A percentile compares a stretch with the other conserved stretches of the same genome.
Evolutionary conservation across 2,329 filamentous ascomycete species (phyloP).

Genomic region (Fusarium falciforme): DNA sequence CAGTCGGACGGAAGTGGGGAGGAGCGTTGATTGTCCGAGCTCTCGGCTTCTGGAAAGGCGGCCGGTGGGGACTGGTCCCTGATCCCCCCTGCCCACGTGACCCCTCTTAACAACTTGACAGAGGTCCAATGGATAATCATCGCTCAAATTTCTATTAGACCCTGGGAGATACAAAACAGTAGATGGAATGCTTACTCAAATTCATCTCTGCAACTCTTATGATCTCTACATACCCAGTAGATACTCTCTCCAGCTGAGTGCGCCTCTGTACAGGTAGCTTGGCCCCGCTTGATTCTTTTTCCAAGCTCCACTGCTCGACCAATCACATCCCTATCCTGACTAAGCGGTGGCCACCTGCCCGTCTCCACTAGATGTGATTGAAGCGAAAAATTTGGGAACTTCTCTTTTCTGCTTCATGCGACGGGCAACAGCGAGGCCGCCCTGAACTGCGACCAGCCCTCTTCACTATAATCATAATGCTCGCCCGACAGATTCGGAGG

Average conservation of each 20-base stretch:
- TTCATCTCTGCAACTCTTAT: background rate
- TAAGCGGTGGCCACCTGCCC: background rate
- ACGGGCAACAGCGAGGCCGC: constrained; percentile 27
- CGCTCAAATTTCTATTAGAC: background rate
- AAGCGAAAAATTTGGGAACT: constrained; percentile 45
- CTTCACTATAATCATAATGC: constrained; percentile 45
- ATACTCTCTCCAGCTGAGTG: background rate
- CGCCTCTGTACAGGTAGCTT: background rate
- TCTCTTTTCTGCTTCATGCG: constrained; percentile 37
- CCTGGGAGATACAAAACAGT: background rate
- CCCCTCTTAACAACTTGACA: constrained; percentile 1
- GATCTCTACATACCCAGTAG: background rate
- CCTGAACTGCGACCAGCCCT: background rate
- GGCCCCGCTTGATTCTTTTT: background rate
- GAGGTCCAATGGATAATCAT: background rate
- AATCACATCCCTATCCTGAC: background rate
- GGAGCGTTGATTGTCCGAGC: constrained; percentile 10
- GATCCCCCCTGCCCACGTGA: constrained; percentile 37
- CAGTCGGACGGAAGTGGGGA: constrained; percentile 23
- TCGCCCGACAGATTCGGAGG: constrained; percentile 49
- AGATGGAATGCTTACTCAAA: background rate
- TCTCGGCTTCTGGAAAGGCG: constrained; percentile 10
- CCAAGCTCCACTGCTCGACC: background rate
- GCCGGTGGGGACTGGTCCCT: constrained; percentile 11
- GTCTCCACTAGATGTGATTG: background rate